A percentile compares a stretch with the other conserved stretches of the same genome.
These are phyloP conservation scores for Chloris gayana DNA, from an alignment of 176 grass and related monocot species.

Conservation along the genomic window DNA sequence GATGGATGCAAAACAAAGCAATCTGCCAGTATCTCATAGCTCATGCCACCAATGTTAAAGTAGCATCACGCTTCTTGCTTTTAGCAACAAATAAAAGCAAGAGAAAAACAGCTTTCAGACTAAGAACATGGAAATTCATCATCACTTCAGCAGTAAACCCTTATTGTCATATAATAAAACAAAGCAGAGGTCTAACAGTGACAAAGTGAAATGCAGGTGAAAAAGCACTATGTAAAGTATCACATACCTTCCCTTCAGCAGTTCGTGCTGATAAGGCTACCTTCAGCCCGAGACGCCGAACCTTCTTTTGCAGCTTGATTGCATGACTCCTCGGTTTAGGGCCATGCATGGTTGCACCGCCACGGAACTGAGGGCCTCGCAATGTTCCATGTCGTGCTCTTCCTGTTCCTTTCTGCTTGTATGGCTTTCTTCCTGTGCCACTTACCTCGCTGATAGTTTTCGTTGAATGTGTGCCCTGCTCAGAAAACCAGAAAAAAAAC, in stretches of 20 bases:
- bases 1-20: no score
- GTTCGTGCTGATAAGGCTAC: conserved; percentile 82
- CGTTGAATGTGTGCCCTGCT: conserved; percentile 72
- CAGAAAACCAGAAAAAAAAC: no score
- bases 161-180: no score
- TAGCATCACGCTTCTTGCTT: no score
- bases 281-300: conserved; percentile 73
- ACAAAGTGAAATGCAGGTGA: no score
- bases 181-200: no score
- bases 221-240: background rate
- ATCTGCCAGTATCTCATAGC: no score
- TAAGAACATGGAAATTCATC: no score
- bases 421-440: conserved; percentile 83
- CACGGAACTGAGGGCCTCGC: conserved; percentile 73
- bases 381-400: conserved; percentile 86
- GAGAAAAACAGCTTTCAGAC: no score
- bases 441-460: conserved; percentile 92
- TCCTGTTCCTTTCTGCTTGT: conserved; percentile 78
- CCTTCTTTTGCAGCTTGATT: conserved; percentile 91
- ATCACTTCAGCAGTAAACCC: no score
- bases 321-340: conserved; percentile 92
- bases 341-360: conserved; percentile 85
- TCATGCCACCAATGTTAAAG: no score
- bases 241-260: conserved; percentile 78
- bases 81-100: no score